Conservation (phyloP, 2,329 filamentous ascomycete species). For the Sarocladiaceae sp. region DNA sequence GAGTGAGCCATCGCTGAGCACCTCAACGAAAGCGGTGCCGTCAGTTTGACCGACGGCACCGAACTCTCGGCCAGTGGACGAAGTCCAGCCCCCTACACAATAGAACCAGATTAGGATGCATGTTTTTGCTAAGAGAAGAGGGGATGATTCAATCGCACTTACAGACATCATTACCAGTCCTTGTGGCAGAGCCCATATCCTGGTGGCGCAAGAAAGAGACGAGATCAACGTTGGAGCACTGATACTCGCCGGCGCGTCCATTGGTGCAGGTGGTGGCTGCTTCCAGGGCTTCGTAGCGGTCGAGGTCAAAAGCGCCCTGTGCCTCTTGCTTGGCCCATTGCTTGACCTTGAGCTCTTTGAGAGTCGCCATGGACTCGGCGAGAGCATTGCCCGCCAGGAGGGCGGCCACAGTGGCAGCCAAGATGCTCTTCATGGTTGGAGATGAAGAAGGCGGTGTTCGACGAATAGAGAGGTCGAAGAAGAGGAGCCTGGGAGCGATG, state of each 20-base stretch:
- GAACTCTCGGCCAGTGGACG: conserved; percentile 35
- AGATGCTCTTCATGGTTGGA: conserved; percentile 10
- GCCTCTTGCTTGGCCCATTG: conserved; percentile 10
- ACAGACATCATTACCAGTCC: conserved; percentile 30
- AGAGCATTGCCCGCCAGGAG: conserved; percentile 9
- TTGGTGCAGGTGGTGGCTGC: conserved; percentile 18
- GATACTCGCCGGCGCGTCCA: conserved; percentile 26
- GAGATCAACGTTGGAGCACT: conserved; percentile 30
- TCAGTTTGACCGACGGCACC: conserved; percentile 38
- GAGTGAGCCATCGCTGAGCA: conserved; percentile 33
- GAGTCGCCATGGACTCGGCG: conserved; percentile 13
- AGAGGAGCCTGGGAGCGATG: conserved; percentile 5
- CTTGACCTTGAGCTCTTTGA: conserved; percentile 12
- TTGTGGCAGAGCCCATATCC: conserved; percentile 25
- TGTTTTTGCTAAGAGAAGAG: background rate
- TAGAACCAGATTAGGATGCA: conserved; percentile 3
- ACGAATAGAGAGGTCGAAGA: conserved; percentile 1
- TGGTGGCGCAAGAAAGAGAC: conserved; percentile 31
- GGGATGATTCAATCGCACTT: conserved; percentile 12
- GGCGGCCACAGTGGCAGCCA: conserved; percentile 8
- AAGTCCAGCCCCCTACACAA: conserved; percentile 11
- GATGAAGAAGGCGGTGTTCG: conserved; percentile 3
- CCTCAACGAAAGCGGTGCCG: conserved; percentile 40
- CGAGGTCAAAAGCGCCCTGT: conserved; percentile 14
- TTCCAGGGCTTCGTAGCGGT: conserved; percentile 13